Evolutionary conservation across 345 rosid genomes (phyloP), one percentile per base, ranked within the genome.

Genomic region (Melaleuca quinquenervia): DNA sequence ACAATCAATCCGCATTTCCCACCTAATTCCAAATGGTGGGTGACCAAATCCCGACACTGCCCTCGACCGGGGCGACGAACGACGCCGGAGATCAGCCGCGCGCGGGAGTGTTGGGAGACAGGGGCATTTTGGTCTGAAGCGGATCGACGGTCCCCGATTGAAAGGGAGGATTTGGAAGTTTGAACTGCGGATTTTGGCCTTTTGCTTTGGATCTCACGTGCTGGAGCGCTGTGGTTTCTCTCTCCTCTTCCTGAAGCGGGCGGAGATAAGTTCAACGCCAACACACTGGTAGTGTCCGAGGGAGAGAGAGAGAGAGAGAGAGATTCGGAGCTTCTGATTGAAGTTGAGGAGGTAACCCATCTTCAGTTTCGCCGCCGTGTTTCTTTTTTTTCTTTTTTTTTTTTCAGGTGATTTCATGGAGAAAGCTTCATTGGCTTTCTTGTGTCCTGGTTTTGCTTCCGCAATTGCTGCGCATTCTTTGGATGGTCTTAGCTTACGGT

Each of bases 351-450:
- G 80, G 80, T 70, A 36, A 36, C 80, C 14, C 80, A 18, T 70
- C 18, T 70, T 21, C 26, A 11, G 80, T 70, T 44, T 36, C 26
- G 48, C 26, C 80, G 24, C 44, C 2, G 12, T 11, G 80, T 21
- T 70, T 18, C 22, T 48, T 5, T 70, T 70, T 36, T 24, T 0
- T 29, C 0, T 1, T 1, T 1, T 0, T 3, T 8, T 5, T 16
- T 70, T 70, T 36, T 1, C 48, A 20, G 48, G 80, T 7, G 80
- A 36, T 70, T 70, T 70, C 78, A 24, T 20, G 6, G 4, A 32
- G 78, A 18, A 36, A 21, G 78, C 32, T 41, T 20, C 80, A 9
- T 21, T 21, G 80, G 80, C 26, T 70, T 70, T 36, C 48, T 70
- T 36, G 80, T 0, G 36, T 36, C 18, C 80, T 70, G 80, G 80